These are phyloP conservation scores for Neoboletus subvelutipes DNA, from an alignment of 768 basidiomycete genomes.

Conservation along the genomic window DNA sequence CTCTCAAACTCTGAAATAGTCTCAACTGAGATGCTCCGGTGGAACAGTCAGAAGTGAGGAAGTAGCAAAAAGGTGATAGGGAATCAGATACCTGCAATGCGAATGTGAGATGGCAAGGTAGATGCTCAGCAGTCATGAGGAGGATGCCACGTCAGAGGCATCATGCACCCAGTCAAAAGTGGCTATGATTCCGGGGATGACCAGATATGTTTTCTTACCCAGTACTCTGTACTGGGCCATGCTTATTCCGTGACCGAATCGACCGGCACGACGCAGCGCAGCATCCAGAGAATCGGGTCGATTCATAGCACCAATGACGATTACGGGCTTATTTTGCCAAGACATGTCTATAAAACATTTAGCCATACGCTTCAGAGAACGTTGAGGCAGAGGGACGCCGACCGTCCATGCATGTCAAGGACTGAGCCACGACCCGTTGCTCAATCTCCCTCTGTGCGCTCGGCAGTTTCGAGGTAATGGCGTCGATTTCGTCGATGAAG, in stretches of 20 bases:
- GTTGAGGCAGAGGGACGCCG: slow-evolving; percentile 19
- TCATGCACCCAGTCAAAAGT: no score
- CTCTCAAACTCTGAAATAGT: no score
- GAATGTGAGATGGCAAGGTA: no score
- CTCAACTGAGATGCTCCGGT: background rate
- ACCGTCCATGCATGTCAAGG: slow-evolving; percentile 99
- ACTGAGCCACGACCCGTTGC: slow-evolving; percentile 93
- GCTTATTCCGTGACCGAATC: slow-evolving; percentile 97
- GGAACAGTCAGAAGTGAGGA: background rate
- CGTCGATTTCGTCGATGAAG: slow-evolving; percentile 98
- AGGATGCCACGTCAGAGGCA: no score
- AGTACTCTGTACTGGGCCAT: no score
- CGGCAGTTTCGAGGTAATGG: slow-evolving; percentile 96
- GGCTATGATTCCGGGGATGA: no score
- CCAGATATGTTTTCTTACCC: no score
- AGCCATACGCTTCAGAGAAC: background rate
- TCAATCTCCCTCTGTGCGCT: slow-evolving; percentile 99
- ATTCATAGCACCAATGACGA: slow-evolving; percentile 96
- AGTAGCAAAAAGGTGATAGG: background rate
- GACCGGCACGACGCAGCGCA: slow-evolving; percentile 89
- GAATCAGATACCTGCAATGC: no score
- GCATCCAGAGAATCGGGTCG: slow-evolving; percentile 93
- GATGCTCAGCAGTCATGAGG: no score
- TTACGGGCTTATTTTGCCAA: slow-evolving; percentile 93
- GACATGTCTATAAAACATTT: slow-evolving; percentile 72